Percentiles rank a stretch among this genome's conserved stretches.
Conservation (phyloP, 257 asterid species). For the Rehmannia glutinosa region DNA sequence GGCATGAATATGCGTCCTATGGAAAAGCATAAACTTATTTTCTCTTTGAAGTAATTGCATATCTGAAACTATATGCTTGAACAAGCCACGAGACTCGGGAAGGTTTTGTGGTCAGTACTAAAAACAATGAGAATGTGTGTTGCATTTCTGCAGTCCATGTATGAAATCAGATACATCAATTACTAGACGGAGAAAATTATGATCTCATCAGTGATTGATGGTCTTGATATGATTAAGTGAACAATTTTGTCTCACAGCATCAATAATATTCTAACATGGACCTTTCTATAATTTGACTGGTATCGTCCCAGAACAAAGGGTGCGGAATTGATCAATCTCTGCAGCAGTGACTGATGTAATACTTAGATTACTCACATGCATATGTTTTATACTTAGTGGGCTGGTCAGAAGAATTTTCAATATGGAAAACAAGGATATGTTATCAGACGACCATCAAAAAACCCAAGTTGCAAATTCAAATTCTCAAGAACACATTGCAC, state of each 20-base stretch:
- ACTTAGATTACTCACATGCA: constrained; percentile 52
- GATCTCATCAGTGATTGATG: neutral
- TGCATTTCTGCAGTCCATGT: neutral
- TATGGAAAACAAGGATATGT: constrained; percentile 18
- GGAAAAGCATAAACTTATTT: neutral
- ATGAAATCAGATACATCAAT: neutral
- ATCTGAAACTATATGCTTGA: neutral
- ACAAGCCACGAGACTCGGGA: no score
- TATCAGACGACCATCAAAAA: constrained; percentile 12
- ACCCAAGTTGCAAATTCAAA: constrained; percentile 26
- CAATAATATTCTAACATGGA: neutral
- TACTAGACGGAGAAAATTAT: neutral
- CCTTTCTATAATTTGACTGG: constrained; percentile 34
- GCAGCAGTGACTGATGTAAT: constrained; percentile 27
- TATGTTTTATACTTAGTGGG: constrained; percentile 34
- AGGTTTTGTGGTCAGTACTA: no score
- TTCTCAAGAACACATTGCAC: constrained; percentile 30
- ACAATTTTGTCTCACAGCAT: neutral
- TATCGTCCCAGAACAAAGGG: constrained; percentile 22
- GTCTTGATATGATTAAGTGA: neutral
- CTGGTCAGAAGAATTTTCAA: constrained; percentile 36
- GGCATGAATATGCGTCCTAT: neutral
- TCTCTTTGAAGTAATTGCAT: neutral
- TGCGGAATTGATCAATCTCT: constrained; percentile 29
- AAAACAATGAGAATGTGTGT: neutral